phyloP scores from a whole-genome alignment of 2,329 filamentous ascomycete species.

The Penicillium italicum region DNA sequence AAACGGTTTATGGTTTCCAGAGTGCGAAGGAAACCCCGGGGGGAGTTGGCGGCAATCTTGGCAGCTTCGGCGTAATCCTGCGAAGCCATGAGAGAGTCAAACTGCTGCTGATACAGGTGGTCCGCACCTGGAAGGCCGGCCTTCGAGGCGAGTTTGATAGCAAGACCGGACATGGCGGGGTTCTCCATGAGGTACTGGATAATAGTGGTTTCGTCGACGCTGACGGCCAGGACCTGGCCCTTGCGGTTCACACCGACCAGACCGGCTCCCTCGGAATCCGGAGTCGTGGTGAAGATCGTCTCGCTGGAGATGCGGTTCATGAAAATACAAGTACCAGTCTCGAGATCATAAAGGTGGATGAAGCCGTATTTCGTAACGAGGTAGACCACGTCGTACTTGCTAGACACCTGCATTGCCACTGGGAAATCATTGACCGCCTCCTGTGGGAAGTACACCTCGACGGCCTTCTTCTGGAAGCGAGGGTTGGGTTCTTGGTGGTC shows the following conservation, averaged over 20 bases:
- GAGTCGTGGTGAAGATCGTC: slow-evolving; percentile 92
- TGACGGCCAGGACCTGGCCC: slow-evolving; percentile 92
- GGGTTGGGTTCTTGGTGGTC: slow-evolving; percentile 89
- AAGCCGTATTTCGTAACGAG: slow-evolving; percentile 98
- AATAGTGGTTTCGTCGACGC: slow-evolving; percentile 84
- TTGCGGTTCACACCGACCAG: slow-evolving; percentile 96
- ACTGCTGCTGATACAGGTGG: slow-evolving; percentile 86
- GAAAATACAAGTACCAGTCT: slow-evolving; percentile 93
- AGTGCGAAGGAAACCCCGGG: slow-evolving; percentile 89
- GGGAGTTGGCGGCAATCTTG: slow-evolving; percentile 94
- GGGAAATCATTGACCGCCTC: slow-evolving; percentile 97
- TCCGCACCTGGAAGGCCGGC: slow-evolving; percentile 93
- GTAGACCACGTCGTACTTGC: slow-evolving; percentile 95
- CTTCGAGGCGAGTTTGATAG: slow-evolving; percentile 92
- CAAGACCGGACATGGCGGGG: slow-evolving; percentile 86
- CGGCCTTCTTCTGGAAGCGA: slow-evolving; percentile 87
- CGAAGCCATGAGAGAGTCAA: slow-evolving; percentile 77
- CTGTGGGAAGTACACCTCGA: slow-evolving; percentile 95
- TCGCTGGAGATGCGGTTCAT: slow-evolving; percentile 99
- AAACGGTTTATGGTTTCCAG: slow-evolving; percentile 94
- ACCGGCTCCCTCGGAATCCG: slow-evolving; percentile 78
- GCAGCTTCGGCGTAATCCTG: slow-evolving; percentile 85
- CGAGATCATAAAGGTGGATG: slow-evolving; percentile 96
- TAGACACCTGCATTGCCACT: slow-evolving; percentile 93
- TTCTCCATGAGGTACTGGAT: slow-evolving; percentile 96